phyloP scores from a whole-genome alignment of 1,284 basidiomycete species.

The Sanguinoderma infundibulare region DNA sequence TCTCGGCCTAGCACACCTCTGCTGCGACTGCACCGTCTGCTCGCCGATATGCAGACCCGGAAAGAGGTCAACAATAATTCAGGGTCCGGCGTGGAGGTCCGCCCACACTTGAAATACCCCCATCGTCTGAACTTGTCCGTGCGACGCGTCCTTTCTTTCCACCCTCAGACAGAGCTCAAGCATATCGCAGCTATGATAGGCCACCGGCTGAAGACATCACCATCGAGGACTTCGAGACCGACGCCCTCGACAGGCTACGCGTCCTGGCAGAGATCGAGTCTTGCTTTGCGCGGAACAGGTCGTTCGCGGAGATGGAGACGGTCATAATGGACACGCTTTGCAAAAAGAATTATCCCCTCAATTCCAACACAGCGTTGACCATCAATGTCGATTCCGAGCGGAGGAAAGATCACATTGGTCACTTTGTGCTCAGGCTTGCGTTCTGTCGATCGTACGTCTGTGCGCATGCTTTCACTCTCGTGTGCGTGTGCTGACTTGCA shows the following conservation, averaged over 20 bases:
- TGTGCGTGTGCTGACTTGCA: background rate
- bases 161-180: conserved; percentile 1
- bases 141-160: background rate
- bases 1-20: too few relatives aligned
- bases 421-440: conserved; percentile 94
- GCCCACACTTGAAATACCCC: conserved; percentile 53
- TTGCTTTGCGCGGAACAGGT: conserved; percentile 82
- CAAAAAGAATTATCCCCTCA: conserved; percentile 72
- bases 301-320: conserved; percentile 76
- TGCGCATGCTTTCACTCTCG: background rate
- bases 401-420: conserved; percentile 87
- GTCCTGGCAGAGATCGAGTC: conserved; percentile 96
- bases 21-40: background rate
- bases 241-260: conserved; percentile 87
- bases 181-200: conserved; percentile 71
- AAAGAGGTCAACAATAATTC: conserved; percentile 15
- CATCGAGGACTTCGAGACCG: conserved; percentile 95
- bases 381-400: conserved; percentile 69
- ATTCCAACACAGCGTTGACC: conserved; percentile 54
- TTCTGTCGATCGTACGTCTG: conserved; percentile 95
- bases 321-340: conserved; percentile 66
- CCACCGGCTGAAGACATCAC: conserved; percentile 92
- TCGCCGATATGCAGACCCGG: background rate
- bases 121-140: conserved; percentile 84
- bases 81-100: conserved; percentile 16